Evolutionary conservation across 768 basidiomycete species (phyloP).

Genomic region (Rhodocollybia butyracea): DNA sequence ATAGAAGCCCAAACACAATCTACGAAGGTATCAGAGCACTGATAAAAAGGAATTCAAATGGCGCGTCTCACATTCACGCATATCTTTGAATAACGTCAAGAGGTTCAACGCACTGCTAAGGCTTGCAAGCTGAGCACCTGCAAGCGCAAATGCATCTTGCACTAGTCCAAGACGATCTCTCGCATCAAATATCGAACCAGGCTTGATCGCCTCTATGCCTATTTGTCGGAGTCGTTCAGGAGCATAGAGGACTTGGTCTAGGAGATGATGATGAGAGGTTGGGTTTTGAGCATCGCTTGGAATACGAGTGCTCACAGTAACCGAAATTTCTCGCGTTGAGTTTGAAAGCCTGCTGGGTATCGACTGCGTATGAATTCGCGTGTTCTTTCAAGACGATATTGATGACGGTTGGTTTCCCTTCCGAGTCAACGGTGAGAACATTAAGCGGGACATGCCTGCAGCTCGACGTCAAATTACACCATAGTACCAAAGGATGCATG

Average conservation of each 20-base stretch:
- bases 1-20: slow-evolving; percentile 84
- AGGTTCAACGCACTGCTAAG: slow-evolving; percentile 55
- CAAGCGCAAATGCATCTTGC: slow-evolving; percentile 75
- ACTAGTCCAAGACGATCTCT: slow-evolving; percentile 90
- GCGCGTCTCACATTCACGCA: slow-evolving; percentile 64
- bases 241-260: slow-evolving; percentile 85
- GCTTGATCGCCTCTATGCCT: slow-evolving; percentile 73
- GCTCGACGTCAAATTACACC: neutral
- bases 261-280: slow-evolving; percentile 1
- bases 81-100: slow-evolving; percentile 65
- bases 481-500: neutral
- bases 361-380: slow-evolving; percentile 65
- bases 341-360: slow-evolving; percentile 79
- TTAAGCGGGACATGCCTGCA: slow-evolving; percentile 83
- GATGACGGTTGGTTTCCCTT: slow-evolving; percentile 59
- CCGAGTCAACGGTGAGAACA: slow-evolving; percentile 57
- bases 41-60: slow-evolving; percentile 1
- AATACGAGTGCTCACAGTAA: slow-evolving; percentile 64
- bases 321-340: slow-evolving; percentile 87
- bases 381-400: slow-evolving; percentile 65
- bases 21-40: slow-evolving; percentile 24
- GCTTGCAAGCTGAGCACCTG: slow-evolving; percentile 75
- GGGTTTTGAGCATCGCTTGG: neutral
- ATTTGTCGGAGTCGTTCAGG: slow-evolving; percentile 76
- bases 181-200: slow-evolving; percentile 63